These are phyloP conservation scores for Cephalotrichum gorgonifer DNA, from an alignment of 2,329 filamentous ascomycete species.

Conservation along the genomic window DNA sequence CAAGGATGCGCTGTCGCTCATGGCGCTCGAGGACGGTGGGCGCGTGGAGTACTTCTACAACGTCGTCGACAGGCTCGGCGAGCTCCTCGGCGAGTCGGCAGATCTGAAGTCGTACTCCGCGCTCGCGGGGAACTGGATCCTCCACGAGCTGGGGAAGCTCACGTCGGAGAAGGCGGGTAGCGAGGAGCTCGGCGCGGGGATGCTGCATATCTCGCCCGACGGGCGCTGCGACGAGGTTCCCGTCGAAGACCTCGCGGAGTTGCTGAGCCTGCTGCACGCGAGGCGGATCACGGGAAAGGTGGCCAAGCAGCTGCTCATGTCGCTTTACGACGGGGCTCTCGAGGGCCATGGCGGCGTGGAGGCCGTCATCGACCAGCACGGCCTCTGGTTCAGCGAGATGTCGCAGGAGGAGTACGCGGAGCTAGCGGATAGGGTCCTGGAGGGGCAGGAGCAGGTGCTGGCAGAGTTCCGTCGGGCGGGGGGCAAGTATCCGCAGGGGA, in stretches of 20 bases:
- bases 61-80: slow-evolving; percentile 41
- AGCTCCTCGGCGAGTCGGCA: slow-evolving; percentile 13
- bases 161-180: slow-evolving; percentile 37
- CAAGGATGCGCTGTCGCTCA: slow-evolving; percentile 76
- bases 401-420: slow-evolving; percentile 32
- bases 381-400: slow-evolving; percentile 46
- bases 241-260: slow-evolving; percentile 34
- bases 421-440: slow-evolving; percentile 32
- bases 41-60: slow-evolving; percentile 74
- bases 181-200: slow-evolving; percentile 45
- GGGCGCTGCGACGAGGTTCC: slow-evolving; percentile 38
- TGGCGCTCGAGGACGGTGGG: slow-evolving; percentile 66
- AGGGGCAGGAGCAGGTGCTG: slow-evolving; percentile 35
- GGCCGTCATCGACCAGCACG: slow-evolving; percentile 31
- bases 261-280: slow-evolving; percentile 36
- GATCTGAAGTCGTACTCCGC: slow-evolving; percentile 27
- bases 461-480: slow-evolving; percentile 31
- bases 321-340: slow-evolving; percentile 37
- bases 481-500: slow-evolving; percentile 39
- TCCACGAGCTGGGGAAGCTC: slow-evolving; percentile 65
- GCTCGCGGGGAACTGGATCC: slow-evolving; percentile 54
- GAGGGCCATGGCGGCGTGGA: slow-evolving; percentile 24
- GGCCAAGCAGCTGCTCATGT: slow-evolving; percentile 47
- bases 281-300: slow-evolving; percentile 44
- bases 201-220: slow-evolving; percentile 33